Evolutionary conservation across 2,329 filamentous ascomycete species (phyloP), one percentile per base, ranked within the genome.

Genomic region (Aspergillus calidoustus): DNA sequence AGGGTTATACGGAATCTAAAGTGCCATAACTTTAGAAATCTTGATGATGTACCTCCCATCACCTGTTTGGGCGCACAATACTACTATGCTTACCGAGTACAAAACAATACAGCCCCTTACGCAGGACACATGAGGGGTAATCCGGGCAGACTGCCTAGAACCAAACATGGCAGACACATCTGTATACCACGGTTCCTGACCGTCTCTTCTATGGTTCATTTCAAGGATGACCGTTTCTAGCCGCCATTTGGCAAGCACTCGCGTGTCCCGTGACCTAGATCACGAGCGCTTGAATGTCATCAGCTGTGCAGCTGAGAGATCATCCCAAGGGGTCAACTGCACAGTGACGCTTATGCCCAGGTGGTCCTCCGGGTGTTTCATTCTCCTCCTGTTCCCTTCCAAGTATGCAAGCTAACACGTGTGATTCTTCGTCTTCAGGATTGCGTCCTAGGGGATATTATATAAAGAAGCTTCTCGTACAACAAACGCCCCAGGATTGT

Each of bases 101-200:
- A 52, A 11, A 8, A 52, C 54, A 64, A 57, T 61, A 59, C 60
- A 50, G 46, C 47, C 54, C 30, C 41, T 61, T 63, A 55, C 56
- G 52, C 63, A 66, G 64, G 63, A 66, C 53, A 53, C 63, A 66
- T 66, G 63, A 67, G 65, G 66, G 66, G 66, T 65, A 61, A 48
- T 28, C 25, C 19, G 30, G 52, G 15, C 6, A 38, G 34, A 6
- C 13, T 38, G 34, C 9, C 19, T 11, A 30, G 59, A 64, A 60
- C 62, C 60, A 46, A 6, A 52, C 52, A 62, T 60, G 63, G 59
- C 65, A 60, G 22, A 43, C 47, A 23, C 51, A 51, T 31, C 25
- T 38, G 41, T 57, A 56, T 65, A 54, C 50, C 51, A 51, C 56
- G 53, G 50, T 55, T 61, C 64, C 53, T 60, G 50, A 52, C 44